A percentile compares a stretch with the other conserved stretches of the same genome.
phyloP scores from a whole-genome alignment of 176 grass and related monocot genomes.

The Avena sativa region DNA sequence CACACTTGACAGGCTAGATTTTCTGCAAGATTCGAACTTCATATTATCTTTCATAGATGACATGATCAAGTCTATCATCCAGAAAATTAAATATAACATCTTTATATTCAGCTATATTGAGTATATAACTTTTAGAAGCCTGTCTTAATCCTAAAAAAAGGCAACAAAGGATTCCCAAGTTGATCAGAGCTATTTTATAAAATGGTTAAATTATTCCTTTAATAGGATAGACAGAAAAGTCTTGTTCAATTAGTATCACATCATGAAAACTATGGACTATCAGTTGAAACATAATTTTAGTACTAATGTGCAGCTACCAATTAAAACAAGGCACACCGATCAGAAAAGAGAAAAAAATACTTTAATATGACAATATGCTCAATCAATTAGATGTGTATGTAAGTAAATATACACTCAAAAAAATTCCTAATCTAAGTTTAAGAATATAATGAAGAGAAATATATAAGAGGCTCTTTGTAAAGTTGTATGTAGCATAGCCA shows the following conservation, averaged over 20 bases:
- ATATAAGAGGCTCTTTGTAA: not conserved
- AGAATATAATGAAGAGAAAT: not conserved
- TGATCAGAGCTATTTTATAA: not conserved
- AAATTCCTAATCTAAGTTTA: not conserved
- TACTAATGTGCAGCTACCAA: not conserved
- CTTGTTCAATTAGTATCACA: not conserved
- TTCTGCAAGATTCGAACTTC: not conserved
- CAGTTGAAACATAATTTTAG: not conserved
- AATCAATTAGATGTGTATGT: not conserved
- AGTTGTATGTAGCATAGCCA: not conserved
- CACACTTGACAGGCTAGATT: not conserved
- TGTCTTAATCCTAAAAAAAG: not conserved
- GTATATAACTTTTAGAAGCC: not conserved
- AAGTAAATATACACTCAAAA: not conserved
- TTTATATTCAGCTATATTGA: not conserved
- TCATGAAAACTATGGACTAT: conserved; percentile 5
- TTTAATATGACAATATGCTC: not conserved
- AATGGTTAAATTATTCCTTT: not conserved
- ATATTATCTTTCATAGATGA: not conserved
- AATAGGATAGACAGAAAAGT: not conserved
- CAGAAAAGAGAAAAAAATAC: not conserved
- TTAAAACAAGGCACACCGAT: not conserved
- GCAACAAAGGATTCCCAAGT: not conserved
- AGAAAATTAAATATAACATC: not conserved
- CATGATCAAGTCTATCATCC: not conserved